Evolutionary conservation across 805 yeast genomes (phyloP), one percentile per base, ranked within the genome.

Genomic region (Yarrowia hollandica): DNA sequence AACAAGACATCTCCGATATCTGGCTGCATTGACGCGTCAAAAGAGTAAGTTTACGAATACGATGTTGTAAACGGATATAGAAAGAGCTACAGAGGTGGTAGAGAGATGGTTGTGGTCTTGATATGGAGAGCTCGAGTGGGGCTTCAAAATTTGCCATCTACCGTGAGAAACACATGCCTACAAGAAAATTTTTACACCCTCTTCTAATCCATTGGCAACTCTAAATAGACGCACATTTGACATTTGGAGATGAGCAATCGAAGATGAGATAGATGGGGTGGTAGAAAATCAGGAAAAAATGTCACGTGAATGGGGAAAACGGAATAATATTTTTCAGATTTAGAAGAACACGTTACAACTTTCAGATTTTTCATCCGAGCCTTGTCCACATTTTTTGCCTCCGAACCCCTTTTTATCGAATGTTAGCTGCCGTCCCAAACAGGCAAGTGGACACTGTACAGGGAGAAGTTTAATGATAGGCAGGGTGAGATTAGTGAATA

Each of bases 11-110:
- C 48, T 41, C 48, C 33, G 48, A 41, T 31, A 41, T 41, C 33
- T 39, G 48, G 48, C 48, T 41, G 48, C 48, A 41, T 41, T 31
- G 9, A 41, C 48, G 48, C 33, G 48, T 26, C 48, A 41, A 41
- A n/a, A 41, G 21, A 5, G 11, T 11, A 41, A 18, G 23, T 26
- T 26, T 41, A 11, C 48, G 48, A 41, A 41, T 41, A 41, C 46
- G 46, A 41, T 5, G 16, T 41, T 41, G 15, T 16, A 15, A 15
- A 2, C 4, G 21, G 19, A 1, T 25, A 7, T 1, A 15, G 5
- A 4, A 4, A 8, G 30, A 1, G 19, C 6, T 6, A n/a, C 4
- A 19, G 12, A 0, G 12, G 3, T 6, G 16, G 10, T 1, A n/a
- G 3, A 5, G 26, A 4, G 16, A 37, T 1, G n/a, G n/a, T n/a